These are phyloP conservation scores for Apiosordaria backusii DNA, from an alignment of 495 filamentous ascomycete genomes.

Conservation along the genomic window DNA sequence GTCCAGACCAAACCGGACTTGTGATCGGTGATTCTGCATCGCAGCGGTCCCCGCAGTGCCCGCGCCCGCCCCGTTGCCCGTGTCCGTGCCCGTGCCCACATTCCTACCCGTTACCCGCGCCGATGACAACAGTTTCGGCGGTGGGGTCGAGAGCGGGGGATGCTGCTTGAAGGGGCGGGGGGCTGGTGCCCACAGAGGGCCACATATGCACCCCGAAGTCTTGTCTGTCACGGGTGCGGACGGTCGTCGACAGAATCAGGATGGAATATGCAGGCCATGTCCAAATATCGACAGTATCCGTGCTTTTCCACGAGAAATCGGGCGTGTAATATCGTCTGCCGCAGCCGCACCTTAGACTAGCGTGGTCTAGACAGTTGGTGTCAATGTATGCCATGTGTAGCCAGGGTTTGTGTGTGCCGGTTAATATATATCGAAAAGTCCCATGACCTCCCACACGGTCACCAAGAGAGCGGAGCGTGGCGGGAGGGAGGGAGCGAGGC, in stretches of 20 bases:
- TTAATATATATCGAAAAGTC: conserved; percentile 27
- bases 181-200: not conserved
- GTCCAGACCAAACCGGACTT: not conserved
- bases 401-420: conserved; percentile 17
- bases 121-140: not conserved
- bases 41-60: not conserved
- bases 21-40: not conserved
- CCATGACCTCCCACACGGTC: conserved; percentile 18
- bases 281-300: not conserved
- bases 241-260: conserved; percentile 1
- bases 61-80: not conserved
- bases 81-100: not conserved
- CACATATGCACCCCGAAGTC: not conserved
- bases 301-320: not conserved
- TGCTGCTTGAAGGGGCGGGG: not conserved
- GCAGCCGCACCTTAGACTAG: conserved; percentile 2
- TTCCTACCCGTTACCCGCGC: not conserved
- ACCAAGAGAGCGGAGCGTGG: not conserved
- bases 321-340: conserved; percentile 13
- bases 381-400: conserved; percentile 1
- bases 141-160: not conserved
- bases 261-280: not conserved
- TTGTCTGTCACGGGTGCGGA: not conserved
- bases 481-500: not conserved
- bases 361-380: conserved; percentile 19